Percentiles rank a stretch among this genome's conserved stretches.
phyloP scores from a whole-genome alignment of 1,139 yeast genomes.

The Entelexis sorbosivorans region DNA sequence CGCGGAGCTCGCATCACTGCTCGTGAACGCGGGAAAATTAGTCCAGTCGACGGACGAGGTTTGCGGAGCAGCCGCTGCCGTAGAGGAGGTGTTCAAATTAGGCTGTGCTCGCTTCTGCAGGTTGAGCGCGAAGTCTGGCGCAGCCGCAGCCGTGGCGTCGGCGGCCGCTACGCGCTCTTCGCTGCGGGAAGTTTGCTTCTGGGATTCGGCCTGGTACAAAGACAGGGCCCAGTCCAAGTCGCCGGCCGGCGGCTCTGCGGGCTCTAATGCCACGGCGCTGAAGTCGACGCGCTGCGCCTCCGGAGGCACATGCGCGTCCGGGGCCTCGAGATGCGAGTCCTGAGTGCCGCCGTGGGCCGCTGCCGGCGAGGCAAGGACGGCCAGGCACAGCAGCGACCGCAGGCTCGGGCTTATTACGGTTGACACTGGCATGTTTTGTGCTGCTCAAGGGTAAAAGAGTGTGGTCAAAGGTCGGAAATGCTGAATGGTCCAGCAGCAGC shows the following conservation, averaged over 20 bases:
- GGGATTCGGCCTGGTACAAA: neutral
- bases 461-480: neutral
- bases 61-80: neutral
- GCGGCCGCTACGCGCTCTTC: neutral
- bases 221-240: neutral
- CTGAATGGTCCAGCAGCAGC: neutral
- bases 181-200: neutral
- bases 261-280: neutral
- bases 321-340: neutral
- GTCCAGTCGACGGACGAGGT: conserved; percentile 4
- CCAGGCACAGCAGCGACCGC: neutral
- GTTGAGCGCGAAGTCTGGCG: neutral
- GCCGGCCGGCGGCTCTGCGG: neutral
- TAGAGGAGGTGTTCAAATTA: neutral
- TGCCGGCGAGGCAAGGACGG: neutral
- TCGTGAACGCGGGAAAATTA: neutral
- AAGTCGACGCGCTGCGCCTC: neutral
- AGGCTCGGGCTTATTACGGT: neutral
- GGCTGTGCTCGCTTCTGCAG: conserved; percentile 1
- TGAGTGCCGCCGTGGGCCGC: neutral
- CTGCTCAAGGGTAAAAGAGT: neutral
- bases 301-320: neutral
- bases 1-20: neutral
- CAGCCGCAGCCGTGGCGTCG: neutral
- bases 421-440: neutral